Evolutionary conservation across 2,329 filamentous ascomycete species (phyloP), one percentile per base, ranked within the genome.

Genomic region (Chrysosporium queenslandicum): DNA sequence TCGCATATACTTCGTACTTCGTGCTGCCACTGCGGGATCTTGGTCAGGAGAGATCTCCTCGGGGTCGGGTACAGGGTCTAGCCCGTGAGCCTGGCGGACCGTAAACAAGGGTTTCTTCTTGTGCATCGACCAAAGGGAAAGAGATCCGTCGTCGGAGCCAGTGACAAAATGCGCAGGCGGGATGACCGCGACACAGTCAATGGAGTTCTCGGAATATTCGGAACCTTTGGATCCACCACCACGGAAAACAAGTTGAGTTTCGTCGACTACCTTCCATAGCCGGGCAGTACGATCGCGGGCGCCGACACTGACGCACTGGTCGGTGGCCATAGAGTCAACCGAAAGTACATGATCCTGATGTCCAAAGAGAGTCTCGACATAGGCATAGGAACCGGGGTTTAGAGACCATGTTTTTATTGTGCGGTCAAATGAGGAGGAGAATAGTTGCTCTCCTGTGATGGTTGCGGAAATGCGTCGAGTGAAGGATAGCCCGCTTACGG

Each of bases 321-420:
- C 92, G 60, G 89, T 82, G 1, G 85, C 83, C 56, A 94, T 77
- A 20, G 87, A 85, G 58, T 87, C 86, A 51, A 98, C 80, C 63
- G 89, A 87, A 34, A 91, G 77, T 4, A 97, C 86, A 58, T 87
- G 79, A 65, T 97, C 91, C 65, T 96, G 91, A 70, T 98, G 92
- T 41, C 92, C 92, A 64, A 96, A 97, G 0, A 98, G 76, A 0
- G 91, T 97, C 69, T 98, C 92, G 27, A 96, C 81, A 64, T 97
- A 98, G 42, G 91, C 88, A 56, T 95, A 77, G 66, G 94, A 89
- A 60, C 95, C 86, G 4, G 66, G 61, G 32, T 70, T 72, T 40
- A 96, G 74, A 59, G 85, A 91, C 88, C 91, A 98, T 29, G 94
- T 85, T 69, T 97, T 97, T 65, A 98, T 85, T 2, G 91, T 95